Evolutionary conservation across 192 early-diverging fungal genomes (phyloP), one percentile per base, ranked within the genome.

Genomic region (Backusella morwellensis): DNA sequence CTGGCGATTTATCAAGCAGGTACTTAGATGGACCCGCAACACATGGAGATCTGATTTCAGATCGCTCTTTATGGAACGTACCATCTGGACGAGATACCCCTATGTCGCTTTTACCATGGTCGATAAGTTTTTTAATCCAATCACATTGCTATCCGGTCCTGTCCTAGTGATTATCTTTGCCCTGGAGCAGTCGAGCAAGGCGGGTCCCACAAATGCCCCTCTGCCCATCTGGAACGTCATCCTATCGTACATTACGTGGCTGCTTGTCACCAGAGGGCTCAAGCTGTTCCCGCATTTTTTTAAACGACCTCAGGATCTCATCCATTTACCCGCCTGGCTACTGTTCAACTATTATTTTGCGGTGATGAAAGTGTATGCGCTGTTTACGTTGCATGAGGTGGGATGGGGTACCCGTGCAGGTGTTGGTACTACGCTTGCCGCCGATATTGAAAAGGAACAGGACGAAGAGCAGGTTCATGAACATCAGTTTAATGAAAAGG

Each of bases 91-190:
- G 12, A 84, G 87, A 23, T 84, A 90, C 35, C 89, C 89, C 19
- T 90, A 83, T 75, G 86, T 87, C 19, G 89, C 89, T 4, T 90
- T 88, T 72, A 88, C 86, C 12, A 90, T 90, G 89, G 47, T 90
- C 11, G 89, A 90, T 80, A 90, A 90, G 44, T 75, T 87, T 12
- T 86, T 90, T 79, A 90, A 90, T 73, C 89, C 89, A 1, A 38
- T 90, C 63, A 88, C 88, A 11, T 77, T 90, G 23, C 81, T 90
- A 14, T 80, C 85, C 32, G 89, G 89, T 4, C 89, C 89, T 14
- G 77, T 85, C 19, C 81, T 86, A 29, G 87, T 90, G 17, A 74
- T 76, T 8, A 78, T 88, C n/a, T 80, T 88, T 66, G 74, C 76
- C 11, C 66, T 72, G 15, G 70, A 78, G 32, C 68, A 75, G 12